These are phyloP conservation scores for Pseudevernia furfuracea DNA, from an alignment of 495 filamentous ascomycete species.

Conservation along the genomic window DNA sequence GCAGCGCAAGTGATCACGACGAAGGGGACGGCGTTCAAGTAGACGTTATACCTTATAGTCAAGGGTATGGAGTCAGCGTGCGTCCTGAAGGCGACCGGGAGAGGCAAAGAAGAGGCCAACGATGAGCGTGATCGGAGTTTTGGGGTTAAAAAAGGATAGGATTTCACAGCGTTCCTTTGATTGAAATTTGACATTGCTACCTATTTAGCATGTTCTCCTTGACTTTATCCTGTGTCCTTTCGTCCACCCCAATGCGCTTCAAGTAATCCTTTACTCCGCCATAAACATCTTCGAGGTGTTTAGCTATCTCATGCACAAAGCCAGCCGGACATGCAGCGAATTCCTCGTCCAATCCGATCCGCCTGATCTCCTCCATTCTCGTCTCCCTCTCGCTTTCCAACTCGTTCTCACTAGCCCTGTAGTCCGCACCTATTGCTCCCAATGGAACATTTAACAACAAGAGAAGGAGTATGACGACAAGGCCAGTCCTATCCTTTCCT, in stretches of 20 bases:
- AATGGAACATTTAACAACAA: conserved; percentile 46
- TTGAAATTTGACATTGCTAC: not conserved
- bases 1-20: conserved; percentile 27
- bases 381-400: conserved; percentile 52
- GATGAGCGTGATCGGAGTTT: conserved; percentile 10
- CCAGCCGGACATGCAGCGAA: conserved; percentile 57
- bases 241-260: conserved; percentile 46
- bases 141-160: not conserved
- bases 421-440: conserved; percentile 57
- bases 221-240: conserved; percentile 33
- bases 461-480: conserved; percentile 59
- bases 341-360: conserved; percentile 58
- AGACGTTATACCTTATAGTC: conserved; percentile 20
- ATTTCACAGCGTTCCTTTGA: not conserved
- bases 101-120: conserved; percentile 12
- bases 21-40: conserved; percentile 34
- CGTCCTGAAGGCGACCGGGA: conserved; percentile 11
- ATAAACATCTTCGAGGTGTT: conserved; percentile 48
- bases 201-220: conserved; percentile 17
- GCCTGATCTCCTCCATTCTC: conserved; percentile 58
- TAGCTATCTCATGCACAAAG: conserved; percentile 44
- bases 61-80: conserved; percentile 18
- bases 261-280: conserved; percentile 59
- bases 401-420: conserved; percentile 54
- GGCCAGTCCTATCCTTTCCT: conserved; percentile 79